Conservation (phyloP, 768 basidiomycete genomes). For the Asterophora parasitica region DNA sequence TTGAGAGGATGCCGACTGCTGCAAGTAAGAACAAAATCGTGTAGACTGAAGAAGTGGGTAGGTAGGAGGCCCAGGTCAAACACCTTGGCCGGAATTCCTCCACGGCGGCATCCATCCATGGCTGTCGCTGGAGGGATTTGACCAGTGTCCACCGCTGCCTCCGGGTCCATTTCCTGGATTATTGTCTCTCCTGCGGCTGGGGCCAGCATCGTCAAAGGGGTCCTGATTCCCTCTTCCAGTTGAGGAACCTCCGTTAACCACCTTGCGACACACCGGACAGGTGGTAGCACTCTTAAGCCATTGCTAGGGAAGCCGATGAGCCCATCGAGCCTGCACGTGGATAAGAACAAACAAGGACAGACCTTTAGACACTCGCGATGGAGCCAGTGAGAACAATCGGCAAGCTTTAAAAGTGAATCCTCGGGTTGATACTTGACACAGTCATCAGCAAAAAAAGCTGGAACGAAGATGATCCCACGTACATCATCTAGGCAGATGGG, state of each 20-base stretch:
- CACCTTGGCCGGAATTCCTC: background rate
- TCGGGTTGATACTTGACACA: conserved; percentile 52
- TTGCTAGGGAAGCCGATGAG: conserved; percentile 43
- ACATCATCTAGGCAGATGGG: conserved; percentile 87
- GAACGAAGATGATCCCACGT: conserved; percentile 37
- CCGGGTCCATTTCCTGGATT: conserved; percentile 9
- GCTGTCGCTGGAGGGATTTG: background rate
- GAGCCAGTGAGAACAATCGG: conserved; percentile 75
- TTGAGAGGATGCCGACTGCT: too few species aligned
- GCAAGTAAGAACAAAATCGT: too few species aligned
- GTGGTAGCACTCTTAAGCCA: conserved; percentile 75
- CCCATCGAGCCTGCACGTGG: background rate
- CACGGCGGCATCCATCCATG: conserved; percentile 4
- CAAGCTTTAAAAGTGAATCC: conserved; percentile 63
- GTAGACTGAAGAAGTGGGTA: too few species aligned
- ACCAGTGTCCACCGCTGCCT: background rate
- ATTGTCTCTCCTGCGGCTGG: conserved; percentile 11
- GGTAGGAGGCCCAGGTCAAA: background rate
- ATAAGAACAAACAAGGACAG: conserved; percentile 17
- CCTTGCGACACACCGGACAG: conserved; percentile 76
- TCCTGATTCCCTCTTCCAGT: background rate
- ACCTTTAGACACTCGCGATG: conserved; percentile 76
- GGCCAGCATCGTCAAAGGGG: conserved; percentile 9
- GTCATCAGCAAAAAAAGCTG: background rate
- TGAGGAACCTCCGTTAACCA: conserved; percentile 28